Percentiles rank a stretch among this genome's conserved stretches.
These are phyloP conservation scores for Alloteropsis semialata DNA, from an alignment of 176 grass and related monocot species.

Conservation along the genomic window DNA sequence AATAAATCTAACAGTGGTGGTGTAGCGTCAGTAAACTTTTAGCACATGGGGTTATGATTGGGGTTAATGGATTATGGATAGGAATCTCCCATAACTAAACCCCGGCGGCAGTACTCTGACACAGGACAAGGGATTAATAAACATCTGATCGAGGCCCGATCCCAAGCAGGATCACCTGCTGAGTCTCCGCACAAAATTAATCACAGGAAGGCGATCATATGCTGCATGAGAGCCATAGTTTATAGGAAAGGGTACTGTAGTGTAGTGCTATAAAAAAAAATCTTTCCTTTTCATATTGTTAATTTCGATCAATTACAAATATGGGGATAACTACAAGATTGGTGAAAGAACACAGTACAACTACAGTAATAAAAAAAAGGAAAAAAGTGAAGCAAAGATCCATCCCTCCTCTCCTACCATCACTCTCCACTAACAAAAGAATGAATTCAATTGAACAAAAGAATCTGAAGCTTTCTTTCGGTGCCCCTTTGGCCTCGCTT, in stretches of 20 bases:
- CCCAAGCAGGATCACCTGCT: constrained; percentile 33
- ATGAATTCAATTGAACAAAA: constrained; percentile 66
- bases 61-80: constrained; percentile 40
- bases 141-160: constrained; percentile 26
- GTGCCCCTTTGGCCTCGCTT: constrained; percentile 2
- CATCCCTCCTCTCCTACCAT: constrained; percentile 45
- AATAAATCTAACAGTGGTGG: neutral
- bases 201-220: constrained; percentile 14
- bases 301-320: constrained; percentile 49
- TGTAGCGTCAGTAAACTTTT: constrained; percentile 34
- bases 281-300: constrained; percentile 32
- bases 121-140: constrained; percentile 34
- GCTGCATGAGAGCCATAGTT: constrained; percentile 9
- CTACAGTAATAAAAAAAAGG: constrained; percentile 25
- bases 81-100: constrained; percentile 46
- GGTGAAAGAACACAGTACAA: constrained; percentile 40
- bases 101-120: constrained; percentile 12
- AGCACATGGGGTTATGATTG: constrained; percentile 50
- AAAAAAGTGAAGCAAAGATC: constrained; percentile 34
- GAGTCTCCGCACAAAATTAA: neutral
- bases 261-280: neutral
- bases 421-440: constrained; percentile 51
- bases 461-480: constrained; percentile 52
- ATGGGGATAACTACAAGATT: constrained; percentile 52
- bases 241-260: neutral